phyloP scores from a whole-genome alignment of 495 filamentous ascomycete genomes.

The Hypoxylon lenormandii region DNA sequence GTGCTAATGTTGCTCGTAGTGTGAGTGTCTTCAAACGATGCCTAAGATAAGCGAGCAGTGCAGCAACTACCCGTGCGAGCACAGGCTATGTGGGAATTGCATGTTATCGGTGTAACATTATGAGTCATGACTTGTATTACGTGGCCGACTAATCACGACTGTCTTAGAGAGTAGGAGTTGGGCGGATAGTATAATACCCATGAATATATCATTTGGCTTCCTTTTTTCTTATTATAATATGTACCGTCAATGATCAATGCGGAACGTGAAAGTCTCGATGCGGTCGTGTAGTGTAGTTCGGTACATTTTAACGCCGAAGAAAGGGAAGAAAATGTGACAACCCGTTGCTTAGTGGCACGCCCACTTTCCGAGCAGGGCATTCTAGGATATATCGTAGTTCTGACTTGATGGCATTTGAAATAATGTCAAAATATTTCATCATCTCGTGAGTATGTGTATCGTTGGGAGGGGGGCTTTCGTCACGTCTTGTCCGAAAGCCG shows the following conservation, averaged over 20 bases:
- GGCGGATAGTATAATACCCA: conserved; percentile 14
- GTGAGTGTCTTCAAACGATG: conserved; percentile 40
- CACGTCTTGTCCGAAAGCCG: too few species aligned
- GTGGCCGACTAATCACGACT: too few species aligned
- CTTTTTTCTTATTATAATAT: background rate
- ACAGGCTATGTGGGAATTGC: conserved; percentile 42
- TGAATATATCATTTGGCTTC: background rate
- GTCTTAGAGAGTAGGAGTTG: conserved; percentile 11
- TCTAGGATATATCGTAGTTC: too few species aligned
- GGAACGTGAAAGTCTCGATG: too few species aligned
- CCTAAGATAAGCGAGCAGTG: conserved; percentile 36
- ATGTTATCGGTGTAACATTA: background rate
- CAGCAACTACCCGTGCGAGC: conserved; percentile 42
- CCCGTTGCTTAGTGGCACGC: too few species aligned
- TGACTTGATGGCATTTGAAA: too few species aligned
- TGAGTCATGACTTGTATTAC: background rate
- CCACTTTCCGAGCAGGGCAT: background rate
- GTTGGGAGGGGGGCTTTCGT: too few species aligned
- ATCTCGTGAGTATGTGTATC: too few species aligned
- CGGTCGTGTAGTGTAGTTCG: background rate
- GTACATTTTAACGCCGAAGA: too few species aligned
- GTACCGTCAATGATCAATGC: too few species aligned
- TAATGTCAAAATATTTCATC: too few species aligned
- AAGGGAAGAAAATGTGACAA: too few species aligned
- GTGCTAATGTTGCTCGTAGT: conserved; percentile 39